Base-by-base conservation (phyloP, 768 basidiomycete species). In the Tylopilus subfusipes region DNA sequence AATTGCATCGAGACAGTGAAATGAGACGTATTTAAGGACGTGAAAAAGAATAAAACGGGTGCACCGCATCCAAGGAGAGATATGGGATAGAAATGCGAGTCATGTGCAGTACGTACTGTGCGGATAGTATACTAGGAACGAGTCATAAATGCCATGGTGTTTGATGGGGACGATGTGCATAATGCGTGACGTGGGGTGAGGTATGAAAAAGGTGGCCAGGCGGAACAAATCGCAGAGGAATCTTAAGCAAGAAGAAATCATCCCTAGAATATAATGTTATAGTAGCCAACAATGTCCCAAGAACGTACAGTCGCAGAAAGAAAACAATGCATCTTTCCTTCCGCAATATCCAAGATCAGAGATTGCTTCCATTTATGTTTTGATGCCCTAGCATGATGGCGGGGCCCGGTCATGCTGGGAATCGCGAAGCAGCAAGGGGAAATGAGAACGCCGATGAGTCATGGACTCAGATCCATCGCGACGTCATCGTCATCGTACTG, bases 391-490 rank as follows among this genome's bases (percentile, higher is more conserved):
- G n/a, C n/a, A n/a, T 52, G 40, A 47, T 48, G 36, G 42, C 36
- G 36, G 44, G 12, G 31, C 22, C 53, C 42, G 47, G 48, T 42
- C 44, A n/a, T 58, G 52, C 48, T 45, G 33, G 30, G 53, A 52
- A 49, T 44, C 47, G 36, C 21, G 49, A 39, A 29, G n/a, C 39
- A 21, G 33, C 33, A 14, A 30, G 16, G 33, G 42, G 21, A 48
- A 46, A 50, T 29, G 39, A 40, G 19, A 24, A 24, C 24, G 16
- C 25, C 43, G 29, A 40, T 22, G n/a, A n/a, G 42, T 75, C 71
- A 78, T 53, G 58, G 59, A 42, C 75, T 65, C 6, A 78, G 59
- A 65, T 76, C 78, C 76, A 77, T 75, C 24, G 66, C 71, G 25
- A 60, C 62, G 39, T 69, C 63, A 42, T 69, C 65, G 18, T 38